phyloP scores from a whole-genome alignment of 768 basidiomycete species.

The Trametes punicea region DNA sequence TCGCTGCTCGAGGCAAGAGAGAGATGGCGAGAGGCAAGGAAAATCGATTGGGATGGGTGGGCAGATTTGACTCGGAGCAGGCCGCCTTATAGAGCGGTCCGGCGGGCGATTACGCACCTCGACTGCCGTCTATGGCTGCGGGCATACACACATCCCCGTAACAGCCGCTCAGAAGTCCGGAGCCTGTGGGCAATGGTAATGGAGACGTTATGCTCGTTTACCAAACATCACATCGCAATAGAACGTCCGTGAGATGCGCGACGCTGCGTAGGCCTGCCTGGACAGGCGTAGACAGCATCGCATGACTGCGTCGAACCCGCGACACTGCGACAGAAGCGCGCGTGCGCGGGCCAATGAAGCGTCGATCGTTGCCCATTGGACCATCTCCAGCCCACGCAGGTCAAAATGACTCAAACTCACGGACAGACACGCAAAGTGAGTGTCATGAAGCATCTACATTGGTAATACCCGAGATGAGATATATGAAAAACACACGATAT shows the following conservation, averaged over 20 bases:
- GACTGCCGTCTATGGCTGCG: slow-evolving; percentile 9
- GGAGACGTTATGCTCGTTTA: slow-evolving; percentile 1
- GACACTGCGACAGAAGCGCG: neutral
- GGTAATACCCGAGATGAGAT: slow-evolving; percentile 13
- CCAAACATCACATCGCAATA: slow-evolving; percentile 6
- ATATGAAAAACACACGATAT: slow-evolving; percentile 19
- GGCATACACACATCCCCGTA: slow-evolving; percentile 3
- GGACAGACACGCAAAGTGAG: neutral
- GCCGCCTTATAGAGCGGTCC: slow-evolving; percentile 9
- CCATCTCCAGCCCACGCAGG: neutral
- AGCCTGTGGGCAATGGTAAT: slow-evolving; percentile 3
- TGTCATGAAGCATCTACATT: slow-evolving; percentile 18
- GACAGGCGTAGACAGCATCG: slow-evolving; percentile 8
- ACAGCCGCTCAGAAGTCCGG: slow-evolving; percentile 20
- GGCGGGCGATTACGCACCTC: slow-evolving; percentile 13
- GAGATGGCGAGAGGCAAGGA: neutral
- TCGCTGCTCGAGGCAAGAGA: neutral
- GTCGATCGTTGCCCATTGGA: neutral
- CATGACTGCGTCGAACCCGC: neutral
- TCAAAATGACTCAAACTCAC: neutral
- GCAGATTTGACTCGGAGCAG: slow-evolving; percentile 14
- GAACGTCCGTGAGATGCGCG: neutral
- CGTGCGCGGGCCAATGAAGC: neutral
- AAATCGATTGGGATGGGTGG: slow-evolving; percentile 12
- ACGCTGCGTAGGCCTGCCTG: slow-evolving; percentile 6